A percentile compares a stretch with the other conserved stretches of the same genome.
Evolutionary conservation across 805 yeast genomes (phyloP).

Genomic region (Saccharomycopsis sp.): DNA sequence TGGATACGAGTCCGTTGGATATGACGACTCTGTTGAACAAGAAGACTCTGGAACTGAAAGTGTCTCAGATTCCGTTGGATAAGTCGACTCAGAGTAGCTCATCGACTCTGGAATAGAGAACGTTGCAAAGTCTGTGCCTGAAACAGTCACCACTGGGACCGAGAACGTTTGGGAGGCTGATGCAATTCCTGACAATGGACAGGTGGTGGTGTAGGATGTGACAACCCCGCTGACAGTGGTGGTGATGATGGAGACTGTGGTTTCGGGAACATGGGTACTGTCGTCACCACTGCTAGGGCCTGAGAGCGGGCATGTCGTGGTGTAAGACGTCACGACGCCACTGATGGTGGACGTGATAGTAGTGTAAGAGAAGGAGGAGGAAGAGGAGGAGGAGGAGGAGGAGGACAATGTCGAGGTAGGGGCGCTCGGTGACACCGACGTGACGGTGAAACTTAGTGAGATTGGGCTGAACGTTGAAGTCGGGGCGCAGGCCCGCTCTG

Average conservation of each 20-base stretch:
- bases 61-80: no score
- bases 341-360: constrained; percentile 3
- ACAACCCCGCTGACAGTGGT: constrained; percentile 13
- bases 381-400: background rate
- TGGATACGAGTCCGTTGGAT: no score
- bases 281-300: no score
- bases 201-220: constrained; percentile 18
- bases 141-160: no score
- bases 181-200: no score
- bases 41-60: no score
- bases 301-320: constrained; percentile 11
- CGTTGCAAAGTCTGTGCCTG: no score
- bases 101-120: no score
- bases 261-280: no score
- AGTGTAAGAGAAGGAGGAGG: constrained; percentile 1
- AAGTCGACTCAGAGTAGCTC: no score
- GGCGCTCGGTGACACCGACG: background rate
- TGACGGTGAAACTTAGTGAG: background rate
- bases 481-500: constrained; percentile 4
- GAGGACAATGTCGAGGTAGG: background rate
- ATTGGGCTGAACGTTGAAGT: background rate
- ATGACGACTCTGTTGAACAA: no score
- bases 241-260: constrained; percentile 9
- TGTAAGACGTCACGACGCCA: constrained; percentile 12
- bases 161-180: no score